A percentile compares a stretch with the other conserved stretches of the same genome.
phyloP scores from a whole-genome alignment of 257 asterid species.

The Haberlea rhodopensis region DNA sequence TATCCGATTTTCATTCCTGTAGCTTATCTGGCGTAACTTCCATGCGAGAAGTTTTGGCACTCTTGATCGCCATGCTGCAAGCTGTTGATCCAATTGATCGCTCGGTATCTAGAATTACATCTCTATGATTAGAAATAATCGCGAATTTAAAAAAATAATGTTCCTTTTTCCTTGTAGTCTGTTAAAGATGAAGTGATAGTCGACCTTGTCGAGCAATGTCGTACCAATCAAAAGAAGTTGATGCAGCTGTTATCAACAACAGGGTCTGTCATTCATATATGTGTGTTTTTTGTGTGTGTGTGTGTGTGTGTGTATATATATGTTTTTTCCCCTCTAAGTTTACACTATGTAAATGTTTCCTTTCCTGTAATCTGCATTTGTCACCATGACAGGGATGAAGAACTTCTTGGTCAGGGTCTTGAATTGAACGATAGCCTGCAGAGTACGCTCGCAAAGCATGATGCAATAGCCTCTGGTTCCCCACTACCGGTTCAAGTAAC shows the following conservation, averaged over 20 bases:
- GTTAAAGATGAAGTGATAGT: constrained; percentile 68
- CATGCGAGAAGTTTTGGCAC: constrained; percentile 67
- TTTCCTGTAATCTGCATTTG: neutral
- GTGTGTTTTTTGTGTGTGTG: neutral
- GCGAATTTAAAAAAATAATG: constrained; percentile 3
- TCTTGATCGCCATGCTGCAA: constrained; percentile 77
- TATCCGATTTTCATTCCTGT: constrained; percentile 13
- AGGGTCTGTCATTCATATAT: constrained; percentile 39
- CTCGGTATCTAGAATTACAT: constrained; percentile 39
- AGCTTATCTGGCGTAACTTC: constrained; percentile 57
- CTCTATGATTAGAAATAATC: constrained; percentile 4
- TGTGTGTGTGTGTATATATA: no score
- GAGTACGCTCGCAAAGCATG: constrained; percentile 63
- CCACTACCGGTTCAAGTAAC: constrained; percentile 44
- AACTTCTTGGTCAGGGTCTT: constrained; percentile 81
- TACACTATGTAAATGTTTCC: neutral
- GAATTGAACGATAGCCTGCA: constrained; percentile 80
- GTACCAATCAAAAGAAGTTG: constrained; percentile 74
- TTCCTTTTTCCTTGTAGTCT: constrained; percentile 41
- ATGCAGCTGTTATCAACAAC: constrained; percentile 66
- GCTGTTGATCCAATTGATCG: constrained; percentile 65
- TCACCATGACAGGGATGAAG: constrained; percentile 62
- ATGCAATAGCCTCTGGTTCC: constrained; percentile 81
- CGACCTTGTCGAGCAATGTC: constrained; percentile 82
- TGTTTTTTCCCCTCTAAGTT: constrained; percentile 1